Evolutionary conservation across 257 asterid genomes (phyloP).

Genomic region (Nicotiana tabacum): DNA sequence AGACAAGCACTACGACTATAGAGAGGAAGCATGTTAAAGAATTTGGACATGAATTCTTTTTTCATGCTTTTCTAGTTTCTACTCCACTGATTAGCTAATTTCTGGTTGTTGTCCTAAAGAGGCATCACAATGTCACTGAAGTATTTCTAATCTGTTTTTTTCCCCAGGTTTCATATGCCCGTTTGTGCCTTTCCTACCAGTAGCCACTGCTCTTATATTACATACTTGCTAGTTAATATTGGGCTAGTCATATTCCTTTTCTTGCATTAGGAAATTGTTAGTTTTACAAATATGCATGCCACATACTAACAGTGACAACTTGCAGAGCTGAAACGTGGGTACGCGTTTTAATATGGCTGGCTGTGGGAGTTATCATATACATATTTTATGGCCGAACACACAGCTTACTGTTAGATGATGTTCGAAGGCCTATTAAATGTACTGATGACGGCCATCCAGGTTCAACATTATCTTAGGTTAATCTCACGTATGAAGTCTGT

Average conservation of each 20-base stretch:
- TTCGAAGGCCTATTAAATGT: not conserved
- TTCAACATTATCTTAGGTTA: not conserved
- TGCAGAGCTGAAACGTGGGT: slow-evolving; percentile 32
- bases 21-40: not conserved
- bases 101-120: not conserved
- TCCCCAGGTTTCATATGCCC: slow-evolving; percentile 33
- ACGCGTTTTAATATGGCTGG: slow-evolving; percentile 30
- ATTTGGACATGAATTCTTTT: not conserved
- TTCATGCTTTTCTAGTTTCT: not conserved
- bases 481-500: not conserved
- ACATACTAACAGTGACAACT: not conserved
- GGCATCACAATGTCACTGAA: not conserved
- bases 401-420: slow-evolving; percentile 19
- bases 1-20: not conserved
- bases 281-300: not conserved
- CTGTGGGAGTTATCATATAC: slow-evolving; percentile 26
- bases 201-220: slow-evolving; percentile 21
- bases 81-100: not conserved
- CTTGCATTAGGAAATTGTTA: not conserved
- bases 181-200: slow-evolving; percentile 33
- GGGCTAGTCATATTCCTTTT: slow-evolving; percentile 21
- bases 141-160: not conserved
- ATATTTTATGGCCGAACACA: slow-evolving; percentile 30
- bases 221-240: slow-evolving; percentile 29
- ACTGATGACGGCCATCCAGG: not conserved